phyloP scores from a whole-genome alignment of 805 yeast genomes.

The Metschnikowia reukaufii region DNA sequence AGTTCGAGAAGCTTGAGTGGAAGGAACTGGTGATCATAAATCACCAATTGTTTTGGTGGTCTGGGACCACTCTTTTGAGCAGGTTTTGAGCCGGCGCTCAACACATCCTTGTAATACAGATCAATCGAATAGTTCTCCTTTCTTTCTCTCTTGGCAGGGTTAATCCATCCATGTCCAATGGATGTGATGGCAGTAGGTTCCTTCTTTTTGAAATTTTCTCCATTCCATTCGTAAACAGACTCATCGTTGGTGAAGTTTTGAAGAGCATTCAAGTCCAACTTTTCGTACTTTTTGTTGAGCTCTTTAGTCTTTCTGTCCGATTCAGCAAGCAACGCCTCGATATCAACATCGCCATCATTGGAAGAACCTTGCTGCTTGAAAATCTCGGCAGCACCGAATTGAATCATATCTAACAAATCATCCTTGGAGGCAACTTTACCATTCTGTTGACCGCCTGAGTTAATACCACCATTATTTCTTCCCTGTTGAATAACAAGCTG shows the following conservation, averaged over 20 bases:
- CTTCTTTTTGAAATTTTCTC: constrained; percentile 71
- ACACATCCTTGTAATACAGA: constrained; percentile 77
- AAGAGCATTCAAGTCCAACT: constrained; percentile 71
- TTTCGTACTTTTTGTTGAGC: constrained; percentile 60
- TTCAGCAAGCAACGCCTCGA: constrained; percentile 57
- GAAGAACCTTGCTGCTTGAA: constrained; percentile 36
- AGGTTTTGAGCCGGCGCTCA: constrained; percentile 57
- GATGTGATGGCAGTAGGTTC: constrained; percentile 47
- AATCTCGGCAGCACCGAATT: constrained; percentile 74
- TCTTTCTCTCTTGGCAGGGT: constrained; percentile 82
- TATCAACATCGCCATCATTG: constrained; percentile 51
- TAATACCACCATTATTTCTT: constrained; percentile 35
- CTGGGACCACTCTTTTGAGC: constrained; percentile 59
- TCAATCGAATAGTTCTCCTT: constrained; percentile 86
- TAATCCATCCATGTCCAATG: constrained; percentile 67
- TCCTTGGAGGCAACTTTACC: constrained; percentile 55
- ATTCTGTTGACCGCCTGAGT: constrained; percentile 32
- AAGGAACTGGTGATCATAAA: constrained; percentile 89
- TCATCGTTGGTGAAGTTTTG: constrained; percentile 71
- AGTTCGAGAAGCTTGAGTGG: constrained; percentile 74
- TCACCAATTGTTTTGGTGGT: constrained; percentile 79
- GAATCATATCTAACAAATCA: constrained; percentile 78
- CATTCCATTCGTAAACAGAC: constrained; percentile 84
- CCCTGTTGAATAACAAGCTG: constrained; percentile 84
- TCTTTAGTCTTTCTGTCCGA: constrained; percentile 66